A percentile compares a stretch with the other conserved stretches of the same genome.
Evolutionary conservation across 1,139 yeast species (phyloP).

Genomic region (Citeromyces siamensis): DNA sequence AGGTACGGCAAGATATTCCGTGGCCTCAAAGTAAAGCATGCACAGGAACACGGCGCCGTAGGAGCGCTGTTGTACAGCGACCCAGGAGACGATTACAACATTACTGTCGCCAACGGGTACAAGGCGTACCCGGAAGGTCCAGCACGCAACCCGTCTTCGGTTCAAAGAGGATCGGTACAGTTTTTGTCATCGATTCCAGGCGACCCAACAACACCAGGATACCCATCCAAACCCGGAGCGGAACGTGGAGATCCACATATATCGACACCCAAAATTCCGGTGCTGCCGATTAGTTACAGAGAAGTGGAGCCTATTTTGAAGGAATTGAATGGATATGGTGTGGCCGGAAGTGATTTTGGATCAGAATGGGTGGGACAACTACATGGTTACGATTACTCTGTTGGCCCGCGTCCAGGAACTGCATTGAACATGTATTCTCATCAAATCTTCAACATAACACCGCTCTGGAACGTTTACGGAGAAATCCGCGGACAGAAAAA

Average conservation of each 20-base stretch:
- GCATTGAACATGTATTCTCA: conserved; percentile 36
- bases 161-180: conserved; percentile 78
- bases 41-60: conserved; percentile 48
- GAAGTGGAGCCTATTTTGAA: conserved; percentile 39
- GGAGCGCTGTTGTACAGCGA: conserved; percentile 54
- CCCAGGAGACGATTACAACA: conserved; percentile 50
- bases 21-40: conserved; percentile 57
- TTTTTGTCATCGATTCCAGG: conserved; percentile 72
- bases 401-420: conserved; percentile 46
- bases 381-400: conserved; percentile 31
- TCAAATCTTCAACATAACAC: conserved; percentile 45
- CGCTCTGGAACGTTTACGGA: conserved; percentile 50
- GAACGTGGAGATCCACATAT: conserved; percentile 34
- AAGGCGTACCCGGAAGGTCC: conserved; percentile 54
- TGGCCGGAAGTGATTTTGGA: conserved; percentile 14
- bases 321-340: conserved; percentile 8
- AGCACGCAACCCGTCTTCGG: conserved; percentile 55
- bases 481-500: conserved; percentile 35
- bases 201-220: conserved; percentile 85
- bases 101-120: conserved; percentile 36
- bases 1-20: conserved; percentile 51
- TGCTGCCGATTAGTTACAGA: conserved; percentile 44
- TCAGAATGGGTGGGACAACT: conserved; percentile 34
- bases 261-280: conserved; percentile 48
- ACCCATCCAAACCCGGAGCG: conserved; percentile 49